Base-by-base conservation (phyloP, 192 early-diverging fungal species). In the Helicostylum pulchrum region DNA sequence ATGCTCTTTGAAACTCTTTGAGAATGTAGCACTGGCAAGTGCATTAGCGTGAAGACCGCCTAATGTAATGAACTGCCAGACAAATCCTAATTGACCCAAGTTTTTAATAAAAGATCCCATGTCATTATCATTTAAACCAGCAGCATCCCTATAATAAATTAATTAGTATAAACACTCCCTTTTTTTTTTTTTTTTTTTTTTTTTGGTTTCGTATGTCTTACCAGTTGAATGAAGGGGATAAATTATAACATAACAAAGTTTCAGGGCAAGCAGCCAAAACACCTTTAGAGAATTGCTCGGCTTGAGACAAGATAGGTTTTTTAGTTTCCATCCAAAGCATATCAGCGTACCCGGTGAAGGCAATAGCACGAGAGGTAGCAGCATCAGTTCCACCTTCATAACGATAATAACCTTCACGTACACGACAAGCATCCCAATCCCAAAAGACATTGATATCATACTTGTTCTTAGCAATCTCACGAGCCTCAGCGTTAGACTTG, bases 201-300 rank as follows among this genome's bases (percentile, higher is more conserved):
- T n/a, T 9, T 12, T 36, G 8, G 19, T 36, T 36, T 4, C 6
- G 34, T 0, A 36, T 31, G 2, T n/a, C 19, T 36, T 57, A 57
- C 94, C 94, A 98, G 88, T 98, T 98, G 86, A 97, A 98, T 26
- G 92, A 94, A 21, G 96, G 96, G 43, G 90, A 93, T 55, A 98
- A 74, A 84, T 98, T 98, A 85, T 98, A 98, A 19, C 94, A 91
- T 32, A 98, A 86, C 87, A 92, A 89, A 59, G 87, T 79, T 42
- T 92, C 75, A 44, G 96, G 94, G 69, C 87, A 82, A 36, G 82
- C 85, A 61, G 83, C 77, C 61, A 83, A 85, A 14, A 98, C 94
- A 61, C 93, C 94, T 23, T 80, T 66, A 43, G 94, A 61, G 76
- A 98, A 98, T 80, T 96, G 86, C 70, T 88, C 84, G 63, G 96